These are phyloP conservation scores for Trichoderma pleuroti DNA, from an alignment of 2,329 filamentous ascomycete species.

Conservation along the genomic window DNA sequence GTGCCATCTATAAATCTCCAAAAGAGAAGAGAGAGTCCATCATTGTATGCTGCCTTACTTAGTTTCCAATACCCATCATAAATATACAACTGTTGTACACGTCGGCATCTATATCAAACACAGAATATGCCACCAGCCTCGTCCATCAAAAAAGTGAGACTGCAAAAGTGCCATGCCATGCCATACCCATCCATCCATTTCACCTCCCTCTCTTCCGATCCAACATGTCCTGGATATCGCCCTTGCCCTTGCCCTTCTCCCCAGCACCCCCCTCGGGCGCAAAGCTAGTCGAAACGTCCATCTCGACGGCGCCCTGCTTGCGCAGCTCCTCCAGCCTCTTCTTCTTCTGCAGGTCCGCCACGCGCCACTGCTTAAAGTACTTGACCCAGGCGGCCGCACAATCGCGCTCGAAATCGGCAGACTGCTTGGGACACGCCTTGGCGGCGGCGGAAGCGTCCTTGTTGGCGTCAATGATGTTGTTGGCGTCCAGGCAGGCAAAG, in stretches of 20 bases:
- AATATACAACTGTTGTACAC: conserved; percentile 10
- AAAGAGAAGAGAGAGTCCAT: conserved; percentile 7
- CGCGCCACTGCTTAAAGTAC: conserved; percentile 96
- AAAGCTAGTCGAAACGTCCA: conserved; percentile 43
- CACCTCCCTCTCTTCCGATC: conserved; percentile 34
- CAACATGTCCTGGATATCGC: conserved; percentile 40
- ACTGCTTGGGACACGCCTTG: conserved; percentile 40
- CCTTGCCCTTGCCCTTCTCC: conserved; percentile 33
- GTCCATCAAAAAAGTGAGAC: not conserved
- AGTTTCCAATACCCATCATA: not conserved
- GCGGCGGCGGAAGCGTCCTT: conserved; percentile 40
- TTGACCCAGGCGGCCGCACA: conserved; percentile 93
- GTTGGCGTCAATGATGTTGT: conserved; percentile 70
- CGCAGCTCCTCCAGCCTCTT: conserved; percentile 72
- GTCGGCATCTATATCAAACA: not conserved
- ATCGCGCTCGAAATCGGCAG: conserved; percentile 68
- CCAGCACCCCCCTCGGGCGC: conserved; percentile 33
- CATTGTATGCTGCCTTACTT: not conserved
- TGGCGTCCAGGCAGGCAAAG: conserved; percentile 80
- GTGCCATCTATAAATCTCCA: not conserved
- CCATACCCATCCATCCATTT: not conserved
- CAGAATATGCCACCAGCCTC: not conserved
- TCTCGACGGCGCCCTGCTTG: conserved; percentile 65
- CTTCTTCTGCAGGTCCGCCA: conserved; percentile 86
- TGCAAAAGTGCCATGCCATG: not conserved